Base-by-base conservation (phyloP, 805 yeast species). In the Scheffersomyces amazonensis region DNA sequence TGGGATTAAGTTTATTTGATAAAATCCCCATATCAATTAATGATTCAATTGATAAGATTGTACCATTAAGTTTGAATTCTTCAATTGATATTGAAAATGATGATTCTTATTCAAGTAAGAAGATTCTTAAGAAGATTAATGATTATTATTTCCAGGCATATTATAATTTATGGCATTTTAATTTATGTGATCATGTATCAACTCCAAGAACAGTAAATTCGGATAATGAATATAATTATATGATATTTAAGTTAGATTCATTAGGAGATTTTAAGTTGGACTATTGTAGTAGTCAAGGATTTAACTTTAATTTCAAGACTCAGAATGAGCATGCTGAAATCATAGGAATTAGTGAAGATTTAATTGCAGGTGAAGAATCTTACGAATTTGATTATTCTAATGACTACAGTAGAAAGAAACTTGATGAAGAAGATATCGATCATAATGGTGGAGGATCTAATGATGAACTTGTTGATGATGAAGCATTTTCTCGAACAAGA, bases 81-180 rank as follows among this genome's bases (percentile, higher is more conserved):
- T 15, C 31, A 12, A 21, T 25, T 16, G 63, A 46, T 15, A 43
- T 41, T 12, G 44, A 66, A 31, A 60, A 62, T 18, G 43, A 40
- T 16, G 45, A 37, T n/a, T 12, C 37, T 15, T 36, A 42, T 34
- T 12, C 60, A 31, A 71, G 67, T 46, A 68, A 70, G 21, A 63
- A 60, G 32, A 64, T 72, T n/a, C 50, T 61, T 17, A 64, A 75
- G 53, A 68, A 66, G 41, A 69, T 78, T 39, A 81, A 80, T 54
- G 87, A 83, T 50, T 61, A 73, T 28, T 78, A 80, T 47, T 77
- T 79, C 53, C 67, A 75, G 12, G 78, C 88, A 1, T 83, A 80
- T 58, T 81, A 80, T 52, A 80, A 81, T 50, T 69, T 81, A 40
- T 85, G 95, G 95, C 87, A 85, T 56, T 81, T 80, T 56, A 83